Percentiles rank a stretch among this genome's conserved stretches.
Evolutionary conservation across 2,329 filamentous ascomycete genomes (phyloP).

Genomic region (Curvularia lunata): DNA sequence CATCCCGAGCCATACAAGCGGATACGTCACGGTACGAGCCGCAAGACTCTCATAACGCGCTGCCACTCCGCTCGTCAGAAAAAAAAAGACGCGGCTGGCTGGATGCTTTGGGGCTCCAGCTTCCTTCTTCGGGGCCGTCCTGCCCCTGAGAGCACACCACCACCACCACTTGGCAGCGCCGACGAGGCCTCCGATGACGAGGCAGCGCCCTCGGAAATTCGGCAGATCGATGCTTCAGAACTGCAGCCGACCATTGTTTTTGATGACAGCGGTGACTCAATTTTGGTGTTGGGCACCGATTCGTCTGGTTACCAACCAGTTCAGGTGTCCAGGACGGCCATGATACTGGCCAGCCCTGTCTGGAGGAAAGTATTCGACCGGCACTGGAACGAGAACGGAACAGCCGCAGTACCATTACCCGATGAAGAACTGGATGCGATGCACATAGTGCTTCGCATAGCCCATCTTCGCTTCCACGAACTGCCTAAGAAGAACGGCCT

Average conservation of each 20-base stretch:
- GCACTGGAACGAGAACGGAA: conserved; percentile 18
- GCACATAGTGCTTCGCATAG: conserved; percentile 11
- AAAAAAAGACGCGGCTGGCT: conserved; percentile 1
- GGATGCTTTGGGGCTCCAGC: conserved; percentile 11
- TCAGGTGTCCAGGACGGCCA: conserved; percentile 17
- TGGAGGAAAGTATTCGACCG: conserved; percentile 29
- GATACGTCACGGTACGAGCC: conserved; percentile 9
- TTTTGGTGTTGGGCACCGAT: conserved; percentile 14
- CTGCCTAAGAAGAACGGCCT: conserved; percentile 19
- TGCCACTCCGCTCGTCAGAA: neutral
- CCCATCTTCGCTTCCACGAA: conserved; percentile 16
- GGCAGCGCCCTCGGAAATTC: conserved; percentile 5
- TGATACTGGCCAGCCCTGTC: conserved; percentile 27
- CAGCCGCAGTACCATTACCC: conserved; percentile 33
- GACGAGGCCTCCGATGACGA: conserved; percentile 7
- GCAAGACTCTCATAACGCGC: neutral
- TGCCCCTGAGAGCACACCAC: conserved; percentile 16
- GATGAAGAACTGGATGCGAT: conserved; percentile 15
- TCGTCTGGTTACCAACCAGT: conserved; percentile 17
- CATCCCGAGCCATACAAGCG: conserved; percentile 7
- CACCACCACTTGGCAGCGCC: conserved; percentile 3
- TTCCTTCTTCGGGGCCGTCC: conserved; percentile 13
- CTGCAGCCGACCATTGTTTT: conserved; percentile 14
- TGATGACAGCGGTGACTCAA: conserved; percentile 17
- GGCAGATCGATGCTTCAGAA: conserved; percentile 6